Percentiles rank a stretch among this genome's conserved stretches.
Conservation (phyloP, 306 rosid species). For the Cercis canadensis region DNA sequence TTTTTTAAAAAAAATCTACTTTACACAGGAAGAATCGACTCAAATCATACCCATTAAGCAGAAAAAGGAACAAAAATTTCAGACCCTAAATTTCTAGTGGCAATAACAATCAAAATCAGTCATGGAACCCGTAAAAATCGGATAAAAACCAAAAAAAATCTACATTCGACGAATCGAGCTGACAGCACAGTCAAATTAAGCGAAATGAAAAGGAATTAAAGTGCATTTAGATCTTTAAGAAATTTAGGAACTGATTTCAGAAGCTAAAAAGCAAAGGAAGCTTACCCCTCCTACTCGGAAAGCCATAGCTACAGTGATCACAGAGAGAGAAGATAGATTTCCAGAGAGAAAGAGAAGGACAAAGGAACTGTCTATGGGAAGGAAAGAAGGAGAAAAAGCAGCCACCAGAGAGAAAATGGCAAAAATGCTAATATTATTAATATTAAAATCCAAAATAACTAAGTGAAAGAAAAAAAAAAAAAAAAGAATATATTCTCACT, state of each 20-base stretch:
- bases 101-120: slow-evolving; percentile 24
- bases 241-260: not conserved
- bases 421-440: not conserved
- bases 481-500: not conserved
- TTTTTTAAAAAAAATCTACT: slow-evolving; percentile 12
- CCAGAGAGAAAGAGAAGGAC: slow-evolving; percentile 26
- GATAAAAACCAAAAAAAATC: not conserved
- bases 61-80: not conserved
- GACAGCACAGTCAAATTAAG: slow-evolving; percentile 9
- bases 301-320: slow-evolving; percentile 52
- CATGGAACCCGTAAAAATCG: not conserved
- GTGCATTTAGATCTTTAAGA: slow-evolving; percentile 8
- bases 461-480: not conserved
- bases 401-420: slow-evolving; percentile 6
- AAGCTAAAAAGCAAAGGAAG: slow-evolving; percentile 25
- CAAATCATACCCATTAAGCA: not conserved
- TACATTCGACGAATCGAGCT: slow-evolving; percentile 22
- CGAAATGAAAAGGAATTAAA: not conserved
- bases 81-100: slow-evolving; percentile 12
- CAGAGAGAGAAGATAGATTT: slow-evolving; percentile 23
- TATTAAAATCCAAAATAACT: not conserved
- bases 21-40: not conserved
- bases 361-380: slow-evolving; percentile 28
- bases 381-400: slow-evolving; percentile 21
- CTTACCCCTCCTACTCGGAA: slow-evolving; percentile 62